phyloP scores from a whole-genome alignment of 2,329 filamentous ascomycete genomes.

The Clarireedia homoeocarpa region DNA sequence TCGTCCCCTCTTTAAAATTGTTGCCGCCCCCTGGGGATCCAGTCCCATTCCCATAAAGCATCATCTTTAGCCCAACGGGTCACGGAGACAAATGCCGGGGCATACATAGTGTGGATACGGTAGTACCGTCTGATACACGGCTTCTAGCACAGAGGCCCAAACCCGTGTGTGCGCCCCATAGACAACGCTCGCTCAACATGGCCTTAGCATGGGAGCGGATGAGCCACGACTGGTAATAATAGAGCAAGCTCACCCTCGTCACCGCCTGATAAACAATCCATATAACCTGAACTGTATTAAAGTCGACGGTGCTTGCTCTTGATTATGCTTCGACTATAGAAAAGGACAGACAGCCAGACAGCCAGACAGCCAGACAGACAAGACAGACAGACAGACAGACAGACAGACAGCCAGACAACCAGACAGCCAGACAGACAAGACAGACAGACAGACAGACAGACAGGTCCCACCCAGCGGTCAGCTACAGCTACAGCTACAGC shows the following conservation, averaged over 20 bases:
- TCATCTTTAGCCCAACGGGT: slow-evolving; percentile 13
- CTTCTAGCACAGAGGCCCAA: slow-evolving; percentile 9
- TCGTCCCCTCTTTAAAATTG: not conserved
- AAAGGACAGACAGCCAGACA: not conserved
- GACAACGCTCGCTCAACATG: slow-evolving; percentile 8
- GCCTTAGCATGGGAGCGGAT: slow-evolving; percentile 8
- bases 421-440: no score
- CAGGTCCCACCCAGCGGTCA: slow-evolving; percentile 9
- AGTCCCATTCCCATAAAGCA: no score
- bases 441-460: not conserved
- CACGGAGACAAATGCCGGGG: slow-evolving; percentile 19
- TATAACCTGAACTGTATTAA: slow-evolving; percentile 4
- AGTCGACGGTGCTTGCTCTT: slow-evolving; percentile 1
- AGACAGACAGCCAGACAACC: no score
- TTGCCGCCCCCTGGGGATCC: not conserved
- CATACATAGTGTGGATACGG: slow-evolving; percentile 7
- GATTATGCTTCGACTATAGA: not conserved
- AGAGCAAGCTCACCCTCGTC: slow-evolving; percentile 8
- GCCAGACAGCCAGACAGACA: no score
- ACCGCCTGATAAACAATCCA: not conserved
- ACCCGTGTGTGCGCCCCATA: slow-evolving; percentile 6
- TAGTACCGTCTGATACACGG: slow-evolving; percentile 18
- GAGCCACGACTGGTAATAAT: slow-evolving; percentile 7
- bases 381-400: no score
- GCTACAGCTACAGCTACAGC: not conserved